Conservation (phyloP, 2,329 filamentous ascomycete species). For the Colletotrichum sp. region DNA sequence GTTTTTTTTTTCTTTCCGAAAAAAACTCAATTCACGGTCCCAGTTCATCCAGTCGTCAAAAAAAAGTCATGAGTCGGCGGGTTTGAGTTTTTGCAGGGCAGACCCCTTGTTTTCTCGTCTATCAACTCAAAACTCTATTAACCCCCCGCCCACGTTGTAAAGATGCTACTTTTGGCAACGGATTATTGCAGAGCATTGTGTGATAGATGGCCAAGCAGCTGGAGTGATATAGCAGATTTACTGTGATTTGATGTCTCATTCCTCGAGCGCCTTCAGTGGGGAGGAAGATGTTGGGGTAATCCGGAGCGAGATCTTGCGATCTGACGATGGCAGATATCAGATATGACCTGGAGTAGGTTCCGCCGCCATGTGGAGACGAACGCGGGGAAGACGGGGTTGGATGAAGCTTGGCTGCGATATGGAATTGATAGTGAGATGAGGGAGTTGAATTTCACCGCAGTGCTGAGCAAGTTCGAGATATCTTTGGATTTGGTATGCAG, state of each 20-base stretch:
- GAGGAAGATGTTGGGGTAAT: neutral
- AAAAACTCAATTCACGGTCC: neutral
- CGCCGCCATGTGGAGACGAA: neutral
- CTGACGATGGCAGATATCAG: neutral
- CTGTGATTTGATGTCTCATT: neutral
- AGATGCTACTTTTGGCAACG: neutral
- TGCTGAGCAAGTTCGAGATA: neutral
- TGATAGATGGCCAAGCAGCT: neutral
- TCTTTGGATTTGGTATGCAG: neutral
- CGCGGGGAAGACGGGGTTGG: neutral
- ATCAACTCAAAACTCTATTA: neutral
- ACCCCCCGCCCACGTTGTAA: neutral
- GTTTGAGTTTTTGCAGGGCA: neutral
- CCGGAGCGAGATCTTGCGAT: neutral
- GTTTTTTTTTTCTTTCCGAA: neutral
- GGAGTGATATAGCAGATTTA: neutral
- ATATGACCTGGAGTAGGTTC: neutral
- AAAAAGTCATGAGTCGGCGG: neutral
- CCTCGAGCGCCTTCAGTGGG: neutral
- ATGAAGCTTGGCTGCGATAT: neutral
- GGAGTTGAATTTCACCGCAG: neutral
- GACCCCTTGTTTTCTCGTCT: neutral
- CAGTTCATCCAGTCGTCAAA: neutral
- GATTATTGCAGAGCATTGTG: neutral
- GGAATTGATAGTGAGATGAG: neutral